Conservation (phyloP, 2,329 filamentous ascomycete species). For the Cladobotryum mycophilum region DNA sequence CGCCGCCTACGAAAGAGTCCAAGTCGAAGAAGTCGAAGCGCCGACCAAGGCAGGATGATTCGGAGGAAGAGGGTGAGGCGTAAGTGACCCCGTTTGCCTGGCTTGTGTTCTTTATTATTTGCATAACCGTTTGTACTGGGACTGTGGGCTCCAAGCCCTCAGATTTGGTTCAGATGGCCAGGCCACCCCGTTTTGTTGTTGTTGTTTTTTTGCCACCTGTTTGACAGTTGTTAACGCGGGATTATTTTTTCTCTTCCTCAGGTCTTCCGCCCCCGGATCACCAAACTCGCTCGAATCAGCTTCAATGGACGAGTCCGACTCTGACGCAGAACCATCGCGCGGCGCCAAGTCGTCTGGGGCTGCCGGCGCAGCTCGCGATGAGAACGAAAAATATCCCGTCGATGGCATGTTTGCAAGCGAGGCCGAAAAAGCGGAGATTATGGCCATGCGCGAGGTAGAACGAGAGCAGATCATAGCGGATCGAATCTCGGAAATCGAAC, state of each 20-base stretch:
- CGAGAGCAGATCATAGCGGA: constrained; percentile 87
- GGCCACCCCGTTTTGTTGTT: too few species aligned
- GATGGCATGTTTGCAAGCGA: constrained; percentile 78
- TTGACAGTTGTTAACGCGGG: constrained; percentile 10
- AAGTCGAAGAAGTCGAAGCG: constrained; percentile 42
- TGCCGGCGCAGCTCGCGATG: constrained; percentile 43
- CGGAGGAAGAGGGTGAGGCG: constrained; percentile 59
- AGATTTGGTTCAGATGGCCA: constrained; percentile 2
- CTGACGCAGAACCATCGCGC: constrained; percentile 46
- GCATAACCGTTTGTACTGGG: neutral
- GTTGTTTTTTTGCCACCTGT: neutral
- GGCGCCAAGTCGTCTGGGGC: constrained; percentile 26
- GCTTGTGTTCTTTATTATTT: constrained; percentile 4
- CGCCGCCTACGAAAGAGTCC: constrained; percentile 31
- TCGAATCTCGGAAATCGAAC: constrained; percentile 75
- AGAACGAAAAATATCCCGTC: constrained; percentile 69
- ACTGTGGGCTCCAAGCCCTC: constrained; percentile 2
- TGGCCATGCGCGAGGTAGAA: constrained; percentile 82
- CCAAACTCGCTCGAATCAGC: constrained; percentile 73
- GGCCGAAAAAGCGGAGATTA: constrained; percentile 70
- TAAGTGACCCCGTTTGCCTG: constrained; percentile 23
- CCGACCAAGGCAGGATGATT: constrained; percentile 35
- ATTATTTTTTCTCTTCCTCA: constrained; percentile 27
- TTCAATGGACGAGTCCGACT: constrained; percentile 85
- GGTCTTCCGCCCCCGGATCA: constrained; percentile 63